These are phyloP conservation scores for Furcasterigmium furcatum DNA, from an alignment of 2,329 filamentous ascomycete species.

Conservation along the genomic window DNA sequence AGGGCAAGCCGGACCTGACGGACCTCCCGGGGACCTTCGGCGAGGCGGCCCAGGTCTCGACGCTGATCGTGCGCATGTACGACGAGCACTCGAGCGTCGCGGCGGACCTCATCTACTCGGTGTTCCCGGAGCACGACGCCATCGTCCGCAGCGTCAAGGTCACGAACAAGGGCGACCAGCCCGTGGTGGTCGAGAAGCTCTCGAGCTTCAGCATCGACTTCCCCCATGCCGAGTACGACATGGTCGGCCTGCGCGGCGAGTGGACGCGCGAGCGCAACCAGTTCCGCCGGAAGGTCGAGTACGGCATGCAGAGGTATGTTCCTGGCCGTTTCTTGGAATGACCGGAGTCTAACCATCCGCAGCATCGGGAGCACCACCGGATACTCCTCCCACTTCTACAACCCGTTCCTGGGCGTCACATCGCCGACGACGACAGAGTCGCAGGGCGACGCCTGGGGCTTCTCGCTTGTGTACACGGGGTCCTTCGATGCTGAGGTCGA, in stretches of 20 bases:
- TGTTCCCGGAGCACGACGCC: slow-evolving; percentile 60
- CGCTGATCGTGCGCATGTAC: slow-evolving; percentile 53
- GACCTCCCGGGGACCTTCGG: slow-evolving; percentile 61
- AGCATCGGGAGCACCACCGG: slow-evolving; percentile 60
- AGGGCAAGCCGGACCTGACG: slow-evolving; percentile 53
- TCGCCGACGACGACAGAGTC: slow-evolving; percentile 56
- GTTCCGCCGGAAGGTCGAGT: slow-evolving; percentile 51
- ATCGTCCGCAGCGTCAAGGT: slow-evolving; percentile 59
- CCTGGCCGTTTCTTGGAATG: not conserved
- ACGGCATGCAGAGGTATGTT: slow-evolving; percentile 49
- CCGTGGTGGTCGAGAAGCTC: slow-evolving; percentile 52
- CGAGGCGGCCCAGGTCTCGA: slow-evolving; percentile 50
- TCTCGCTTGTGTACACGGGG: slow-evolving; percentile 62
- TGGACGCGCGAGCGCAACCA: slow-evolving; percentile 58
- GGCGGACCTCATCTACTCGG: slow-evolving; percentile 58
- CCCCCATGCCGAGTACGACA: slow-evolving; percentile 53
- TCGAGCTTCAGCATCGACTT: slow-evolving; percentile 61
- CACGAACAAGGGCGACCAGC: slow-evolving; percentile 52
- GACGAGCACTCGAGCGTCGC: slow-evolving; percentile 57
- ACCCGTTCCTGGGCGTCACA: slow-evolving; percentile 59
- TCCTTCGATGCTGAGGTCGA: slow-evolving; percentile 61
- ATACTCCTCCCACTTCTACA: slow-evolving; percentile 62
- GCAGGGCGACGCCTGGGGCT: slow-evolving; percentile 60
- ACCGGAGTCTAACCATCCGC: not conserved
- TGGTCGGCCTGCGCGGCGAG: slow-evolving; percentile 60